phyloP scores from a whole-genome alignment of 768 basidiomycete species.

The Lentinula raphanica region DNA sequence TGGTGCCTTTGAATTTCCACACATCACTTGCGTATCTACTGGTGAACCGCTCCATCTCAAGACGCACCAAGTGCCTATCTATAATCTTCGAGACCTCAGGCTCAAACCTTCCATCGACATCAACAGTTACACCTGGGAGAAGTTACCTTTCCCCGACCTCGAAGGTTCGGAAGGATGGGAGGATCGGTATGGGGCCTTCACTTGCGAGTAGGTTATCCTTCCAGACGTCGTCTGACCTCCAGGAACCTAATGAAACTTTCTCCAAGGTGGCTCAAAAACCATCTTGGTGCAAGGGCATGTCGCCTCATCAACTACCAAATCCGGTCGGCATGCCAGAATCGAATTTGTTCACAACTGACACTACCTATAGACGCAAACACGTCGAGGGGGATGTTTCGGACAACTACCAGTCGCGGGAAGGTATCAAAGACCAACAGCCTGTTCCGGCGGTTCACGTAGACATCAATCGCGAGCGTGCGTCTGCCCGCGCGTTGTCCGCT shows the following conservation, averaged over 20 bases:
- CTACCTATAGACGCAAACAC: background rate
- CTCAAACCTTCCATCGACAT: background rate
- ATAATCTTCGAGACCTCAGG: background rate
- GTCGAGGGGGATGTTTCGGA: background rate
- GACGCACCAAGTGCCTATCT: constrained; percentile 2
- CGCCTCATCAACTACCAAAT: constrained; percentile 3
- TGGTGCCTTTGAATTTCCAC: constrained; percentile 7
- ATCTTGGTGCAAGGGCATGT: constrained; percentile 3
- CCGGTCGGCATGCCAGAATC: background rate
- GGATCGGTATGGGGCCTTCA: constrained; percentile 2
- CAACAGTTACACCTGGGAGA: constrained; percentile 5
- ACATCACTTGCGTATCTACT: constrained; percentile 1
- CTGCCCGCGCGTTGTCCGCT: background rate
- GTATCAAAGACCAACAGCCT: constrained; percentile 1
- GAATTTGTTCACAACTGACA: background rate
- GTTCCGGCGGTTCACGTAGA: constrained; percentile 9
- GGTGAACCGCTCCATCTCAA: constrained; percentile 3
- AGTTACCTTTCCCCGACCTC: constrained; percentile 1
- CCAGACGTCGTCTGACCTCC: too few relatives aligned
- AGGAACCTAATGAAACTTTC: background rate
- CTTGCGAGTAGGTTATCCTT: constrained; percentile 4
- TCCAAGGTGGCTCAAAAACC: constrained; percentile 5
- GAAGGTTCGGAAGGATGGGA: constrained; percentile 7
- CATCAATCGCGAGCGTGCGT: constrained; percentile 4
- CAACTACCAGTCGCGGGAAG: background rate